Base-by-base conservation (phyloP, 305 asterid species). In the Lippia alba region DNA sequence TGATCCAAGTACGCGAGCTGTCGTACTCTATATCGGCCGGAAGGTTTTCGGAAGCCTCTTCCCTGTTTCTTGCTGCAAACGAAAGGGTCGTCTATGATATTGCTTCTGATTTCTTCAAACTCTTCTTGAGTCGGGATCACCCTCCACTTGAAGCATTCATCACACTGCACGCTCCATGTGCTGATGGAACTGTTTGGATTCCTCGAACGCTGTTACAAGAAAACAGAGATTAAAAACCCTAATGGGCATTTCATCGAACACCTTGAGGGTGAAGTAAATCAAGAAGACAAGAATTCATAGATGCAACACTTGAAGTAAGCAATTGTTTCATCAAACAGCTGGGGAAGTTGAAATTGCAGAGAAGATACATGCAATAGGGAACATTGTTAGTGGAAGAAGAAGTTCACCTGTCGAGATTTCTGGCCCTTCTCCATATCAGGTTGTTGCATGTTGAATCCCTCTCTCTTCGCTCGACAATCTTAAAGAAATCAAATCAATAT, bases 81-180 rank as follows among this genome's bases (percentile, higher is more conserved):
- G 60, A 87, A 81, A 9, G 91, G 89, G 34, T 80, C 80, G 53
- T 83, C 87, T 2, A 3, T 11, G 17, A 73, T 14, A 57, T 72
- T 87, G 56, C 80, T 76, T 55, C 91, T 76, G 40, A 83, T 78
- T 16, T 80, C 86, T 56, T 85, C 94, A 7, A 69, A 87, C 73
- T 76, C 87, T 56, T 81, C 84, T 62, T 78, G 76, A 40, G 78
- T 74, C 2, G 76, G 78, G 39, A 84, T 73, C 8, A 34, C 53
- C 72, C 92, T 73, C 92, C 92, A 87, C 48, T 87, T 84, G 44
- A 24, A 64, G 64, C 91, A 87, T 17, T 71, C 76, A 10, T 49
- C 63, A 17, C 94, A 87, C 20, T 87, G 91, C 39, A 62, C 87
- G 17, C 79, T 78, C 83, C 82, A 87, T 18, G 56, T 32, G 56